These are phyloP conservation scores for Aspergillus calidoustus DNA, from an alignment of 2,329 filamentous ascomycete species.

Conservation along the genomic window DNA sequence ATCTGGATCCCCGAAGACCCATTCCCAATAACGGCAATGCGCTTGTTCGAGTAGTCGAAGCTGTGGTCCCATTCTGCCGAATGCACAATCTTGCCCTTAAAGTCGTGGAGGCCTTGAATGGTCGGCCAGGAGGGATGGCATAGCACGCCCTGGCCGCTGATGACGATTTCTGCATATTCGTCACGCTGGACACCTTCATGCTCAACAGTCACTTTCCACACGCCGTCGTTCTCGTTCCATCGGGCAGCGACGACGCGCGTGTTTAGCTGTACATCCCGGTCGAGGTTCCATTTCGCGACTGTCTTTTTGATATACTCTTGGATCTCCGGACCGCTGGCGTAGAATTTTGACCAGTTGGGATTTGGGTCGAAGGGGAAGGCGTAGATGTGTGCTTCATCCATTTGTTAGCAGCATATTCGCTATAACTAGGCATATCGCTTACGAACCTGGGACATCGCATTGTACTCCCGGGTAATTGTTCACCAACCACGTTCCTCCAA, in stretches of 20 bases:
- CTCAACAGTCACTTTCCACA: slow-evolving; percentile 42
- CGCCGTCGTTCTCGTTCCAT: slow-evolving; percentile 44
- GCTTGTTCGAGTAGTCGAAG: slow-evolving; percentile 27
- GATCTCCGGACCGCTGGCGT: slow-evolving; percentile 41
- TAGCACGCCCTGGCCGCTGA: slow-evolving; percentile 37
- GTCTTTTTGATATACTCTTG: slow-evolving; percentile 49
- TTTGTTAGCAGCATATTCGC: background rate
- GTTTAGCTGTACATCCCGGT: slow-evolving; percentile 44
- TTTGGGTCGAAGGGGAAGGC: slow-evolving; percentile 47
- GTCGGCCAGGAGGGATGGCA: slow-evolving; percentile 31
- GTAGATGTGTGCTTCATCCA: slow-evolving; percentile 36
- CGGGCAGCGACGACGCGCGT: slow-evolving; percentile 42
- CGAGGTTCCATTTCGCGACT: slow-evolving; percentile 46
- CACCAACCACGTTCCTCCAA: slow-evolving; percentile 29
- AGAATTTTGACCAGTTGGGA: slow-evolving; percentile 14
- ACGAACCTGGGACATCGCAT: slow-evolving; percentile 31
- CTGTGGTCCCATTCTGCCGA: slow-evolving; percentile 37
- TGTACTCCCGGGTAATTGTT: slow-evolving; percentile 29
- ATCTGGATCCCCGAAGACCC: slow-evolving; percentile 44
- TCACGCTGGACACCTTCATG: slow-evolving; percentile 30
- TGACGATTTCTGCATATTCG: slow-evolving; percentile 42
- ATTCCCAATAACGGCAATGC: slow-evolving; percentile 31
- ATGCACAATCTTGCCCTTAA: slow-evolving; percentile 37
- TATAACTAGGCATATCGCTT: background rate
- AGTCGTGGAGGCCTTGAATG: slow-evolving; percentile 32